Conservation (phyloP, 208 protist genomes). For the Wallacemonas sp. region DNA sequence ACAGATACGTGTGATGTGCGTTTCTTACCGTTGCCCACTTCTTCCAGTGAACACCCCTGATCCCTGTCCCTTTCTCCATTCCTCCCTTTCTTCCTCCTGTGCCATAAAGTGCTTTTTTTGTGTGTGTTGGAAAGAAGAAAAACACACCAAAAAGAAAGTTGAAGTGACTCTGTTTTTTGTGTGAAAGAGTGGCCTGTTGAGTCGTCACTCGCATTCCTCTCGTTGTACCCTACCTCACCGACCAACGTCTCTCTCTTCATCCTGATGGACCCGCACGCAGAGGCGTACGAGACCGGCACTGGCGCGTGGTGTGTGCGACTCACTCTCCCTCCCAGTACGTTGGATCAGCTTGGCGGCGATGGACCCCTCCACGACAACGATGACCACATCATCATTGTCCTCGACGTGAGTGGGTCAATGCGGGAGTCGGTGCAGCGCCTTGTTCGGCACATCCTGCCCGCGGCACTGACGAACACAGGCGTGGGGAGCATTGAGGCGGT, state of each 20-base stretch:
- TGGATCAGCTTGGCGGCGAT: not conserved
- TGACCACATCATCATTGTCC: not conserved
- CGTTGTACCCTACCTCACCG: no score
- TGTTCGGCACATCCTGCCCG: not conserved
- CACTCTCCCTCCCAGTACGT: not conserved
- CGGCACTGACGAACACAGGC: not conserved
- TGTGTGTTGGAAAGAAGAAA: no score
- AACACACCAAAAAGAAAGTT: not conserved
- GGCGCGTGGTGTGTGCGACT: not conserved
- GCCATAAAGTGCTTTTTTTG: not conserved
- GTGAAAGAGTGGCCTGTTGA: not conserved
- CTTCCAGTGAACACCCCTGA: no score
- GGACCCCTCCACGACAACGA: not conserved
- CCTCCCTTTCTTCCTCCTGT: not conserved
- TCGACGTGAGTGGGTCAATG: constrained; percentile 9
- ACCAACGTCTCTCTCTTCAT: not conserved
- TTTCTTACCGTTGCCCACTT: no score
- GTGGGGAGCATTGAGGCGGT: not conserved
- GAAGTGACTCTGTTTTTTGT: not conserved
- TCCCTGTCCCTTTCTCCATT: not conserved
- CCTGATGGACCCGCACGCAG: constrained; percentile 1
- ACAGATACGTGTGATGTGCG: no score
- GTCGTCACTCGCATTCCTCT: not conserved
- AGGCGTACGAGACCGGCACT: not conserved
- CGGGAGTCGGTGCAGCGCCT: not conserved